phyloP scores from a whole-genome alignment of 306 rosid species.

The Citrullus colocynthis region DNA sequence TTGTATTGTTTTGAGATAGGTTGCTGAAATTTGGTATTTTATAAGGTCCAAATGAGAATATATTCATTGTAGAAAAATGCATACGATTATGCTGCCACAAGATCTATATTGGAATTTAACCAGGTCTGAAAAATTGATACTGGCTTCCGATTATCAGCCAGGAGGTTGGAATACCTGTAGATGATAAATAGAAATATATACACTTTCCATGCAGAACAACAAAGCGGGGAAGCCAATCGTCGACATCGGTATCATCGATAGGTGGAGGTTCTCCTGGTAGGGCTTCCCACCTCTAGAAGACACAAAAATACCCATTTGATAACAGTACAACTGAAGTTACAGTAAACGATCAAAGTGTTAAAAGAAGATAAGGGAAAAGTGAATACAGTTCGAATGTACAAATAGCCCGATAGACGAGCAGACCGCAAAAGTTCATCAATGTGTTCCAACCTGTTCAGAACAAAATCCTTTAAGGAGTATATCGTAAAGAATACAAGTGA shows the following conservation, averaged over 20 bases:
- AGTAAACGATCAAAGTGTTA: neutral
- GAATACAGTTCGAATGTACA: conserved; percentile 65
- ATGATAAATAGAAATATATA: conserved; percentile 50
- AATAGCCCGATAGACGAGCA: conserved; percentile 69
- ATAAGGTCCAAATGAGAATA: neutral
- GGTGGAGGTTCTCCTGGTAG: conserved; percentile 86
- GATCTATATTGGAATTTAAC: neutral
- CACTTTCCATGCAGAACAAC: conserved; percentile 68
- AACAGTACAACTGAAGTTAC: conserved; percentile 6
- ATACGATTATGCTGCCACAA: neutral
- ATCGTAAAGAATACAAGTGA: neutral
- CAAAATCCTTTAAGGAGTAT: neutral
- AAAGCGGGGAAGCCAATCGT: conserved; percentile 94
- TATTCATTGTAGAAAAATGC: neutral
- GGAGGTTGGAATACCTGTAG: conserved; percentile 39
- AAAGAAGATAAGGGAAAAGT: conserved; percentile 8
- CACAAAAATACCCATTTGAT: neutral
- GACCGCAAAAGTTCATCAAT: conserved; percentile 69
- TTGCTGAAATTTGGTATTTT: neutral
- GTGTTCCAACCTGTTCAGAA: conserved; percentile 61
- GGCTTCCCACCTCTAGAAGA: conserved; percentile 56
- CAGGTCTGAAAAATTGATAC: neutral
- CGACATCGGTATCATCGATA: conserved; percentile 58
- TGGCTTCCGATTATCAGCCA: neutral
- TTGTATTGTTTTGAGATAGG: neutral